A percentile compares a stretch with the other conserved stretches of the same genome.
Evolutionary conservation across 805 yeast genomes (phyloP).

Genomic region (Ogataea haglerorum): DNA sequence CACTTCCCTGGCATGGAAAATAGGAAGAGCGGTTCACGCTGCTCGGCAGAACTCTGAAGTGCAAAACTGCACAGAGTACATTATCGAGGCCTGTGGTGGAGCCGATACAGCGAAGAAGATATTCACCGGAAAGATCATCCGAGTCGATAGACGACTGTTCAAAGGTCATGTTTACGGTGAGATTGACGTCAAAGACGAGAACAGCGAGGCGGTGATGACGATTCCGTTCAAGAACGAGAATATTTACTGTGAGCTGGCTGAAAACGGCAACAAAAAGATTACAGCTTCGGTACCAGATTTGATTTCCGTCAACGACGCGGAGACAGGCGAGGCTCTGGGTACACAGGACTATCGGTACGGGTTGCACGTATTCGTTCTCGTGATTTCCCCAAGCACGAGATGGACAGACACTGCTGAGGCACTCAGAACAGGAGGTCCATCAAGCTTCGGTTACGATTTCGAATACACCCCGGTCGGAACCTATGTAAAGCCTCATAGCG

Average conservation of each 20-base stretch:
- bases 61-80: slow-evolving; percentile 31
- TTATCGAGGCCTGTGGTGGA: slow-evolving; percentile 37
- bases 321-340: slow-evolving; percentile 40
- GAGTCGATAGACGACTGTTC: slow-evolving; percentile 37
- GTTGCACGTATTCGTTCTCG: slow-evolving; percentile 38
- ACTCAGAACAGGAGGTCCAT: slow-evolving; percentile 39
- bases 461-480: slow-evolving; percentile 36
- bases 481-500: background rate
- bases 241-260: slow-evolving; percentile 30
- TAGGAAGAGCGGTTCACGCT: slow-evolving; percentile 39
- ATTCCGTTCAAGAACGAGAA: slow-evolving; percentile 48
- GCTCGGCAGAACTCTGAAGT: slow-evolving; percentile 35
- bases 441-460: slow-evolving; percentile 28
- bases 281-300: slow-evolving; percentile 41
- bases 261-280: slow-evolving; percentile 17
- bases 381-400: slow-evolving; percentile 32
- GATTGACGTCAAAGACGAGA: slow-evolving; percentile 26
- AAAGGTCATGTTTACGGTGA: slow-evolving; percentile 44
- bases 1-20: slow-evolving; percentile 42
- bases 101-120: slow-evolving; percentile 30
- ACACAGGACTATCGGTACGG: slow-evolving; percentile 45
- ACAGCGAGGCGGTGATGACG: slow-evolving; percentile 12
- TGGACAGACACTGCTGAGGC: slow-evolving; percentile 36
- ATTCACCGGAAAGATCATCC: slow-evolving; percentile 40
- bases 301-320: slow-evolving; percentile 37